Conservation (phyloP, 768 basidiomycete genomes). For the Lactarius psammicola region DNA sequence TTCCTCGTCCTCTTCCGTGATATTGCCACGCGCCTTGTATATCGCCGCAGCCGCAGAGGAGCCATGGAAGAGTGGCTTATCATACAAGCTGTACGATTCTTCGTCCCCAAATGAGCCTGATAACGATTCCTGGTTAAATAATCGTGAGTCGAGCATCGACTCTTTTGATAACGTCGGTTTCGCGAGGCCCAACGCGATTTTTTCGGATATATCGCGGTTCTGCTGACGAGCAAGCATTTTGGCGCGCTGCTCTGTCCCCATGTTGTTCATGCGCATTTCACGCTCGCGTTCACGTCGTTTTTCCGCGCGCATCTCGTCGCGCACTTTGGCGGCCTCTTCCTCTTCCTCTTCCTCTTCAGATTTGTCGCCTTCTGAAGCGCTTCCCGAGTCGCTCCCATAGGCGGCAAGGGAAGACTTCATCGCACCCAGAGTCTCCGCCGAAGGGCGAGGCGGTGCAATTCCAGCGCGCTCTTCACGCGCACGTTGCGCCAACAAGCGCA, state of each 20-base stretch:
- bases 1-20: slow-evolving; percentile 82
- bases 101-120: slow-evolving; percentile 82
- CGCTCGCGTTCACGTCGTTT: slow-evolving; percentile 93
- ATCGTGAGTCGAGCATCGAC: slow-evolving; percentile 92
- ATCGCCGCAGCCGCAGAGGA: slow-evolving; percentile 99
- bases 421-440: slow-evolving; percentile 63
- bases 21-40: slow-evolving; percentile 92
- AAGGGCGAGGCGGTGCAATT: slow-evolving; percentile 60
- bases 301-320: slow-evolving; percentile 89
- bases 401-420: slow-evolving; percentile 76
- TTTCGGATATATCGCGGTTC: slow-evolving; percentile 99
- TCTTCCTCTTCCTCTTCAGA: slow-evolving; percentile 53
- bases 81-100: slow-evolving; percentile 93
- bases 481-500: slow-evolving; percentile 90
- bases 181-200: slow-evolving; percentile 95
- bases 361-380: slow-evolving; percentile 56
- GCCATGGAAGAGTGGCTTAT: slow-evolving; percentile 93
- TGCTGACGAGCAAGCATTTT: slow-evolving; percentile 95
- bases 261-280: slow-evolving; percentile 98
- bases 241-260: slow-evolving; percentile 95
- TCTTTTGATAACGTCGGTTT: slow-evolving; percentile 97
- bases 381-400: slow-evolving; percentile 80
- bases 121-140: slow-evolving; percentile 96
- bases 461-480: slow-evolving; percentile 94
- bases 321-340: slow-evolving; percentile 75